phyloP scores from a whole-genome alignment of 768 basidiomycete species.

The Termitomyces sp. region DNA sequence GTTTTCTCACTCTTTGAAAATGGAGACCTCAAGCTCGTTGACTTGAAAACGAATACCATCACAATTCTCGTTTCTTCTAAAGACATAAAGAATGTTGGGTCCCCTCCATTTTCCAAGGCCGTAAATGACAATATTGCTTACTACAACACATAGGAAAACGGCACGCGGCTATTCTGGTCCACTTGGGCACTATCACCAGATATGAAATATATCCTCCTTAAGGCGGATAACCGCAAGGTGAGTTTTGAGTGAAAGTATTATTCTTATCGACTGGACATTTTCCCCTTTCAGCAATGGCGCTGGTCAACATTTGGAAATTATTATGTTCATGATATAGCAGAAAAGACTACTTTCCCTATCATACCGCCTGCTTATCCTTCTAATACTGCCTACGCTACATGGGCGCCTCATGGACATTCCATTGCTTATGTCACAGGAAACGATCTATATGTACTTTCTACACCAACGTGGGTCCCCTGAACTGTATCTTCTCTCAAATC shows the following conservation, averaged over 20 bases:
- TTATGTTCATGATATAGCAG: conserved; percentile 78
- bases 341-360: conserved; percentile 66
- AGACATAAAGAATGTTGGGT: conserved; percentile 63
- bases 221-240: conserved; percentile 71
- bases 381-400: conserved; percentile 71
- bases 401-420: conserved; percentile 81
- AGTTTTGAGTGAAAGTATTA: not conserved
- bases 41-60: conserved; percentile 72
- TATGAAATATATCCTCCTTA: conserved; percentile 84
- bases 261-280: not conserved
- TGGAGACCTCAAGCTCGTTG: conserved; percentile 71
- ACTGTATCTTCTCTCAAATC: not conserved
- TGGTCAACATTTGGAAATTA: conserved; percentile 89
- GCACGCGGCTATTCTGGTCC: conserved; percentile 40
- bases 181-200: conserved; percentile 87
- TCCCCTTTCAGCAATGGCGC: conserved; percentile 79
- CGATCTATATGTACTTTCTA: conserved; percentile 82
- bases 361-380: conserved; percentile 66
- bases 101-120: not conserved
- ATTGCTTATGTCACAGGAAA: conserved; percentile 85
- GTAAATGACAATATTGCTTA: not conserved
- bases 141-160: conserved; percentile 40
- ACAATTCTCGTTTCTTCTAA: conserved; percentile 47
- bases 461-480: conserved; percentile 46
- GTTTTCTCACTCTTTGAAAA: conserved; percentile 68